These are phyloP conservation scores for Colletotrichum musae DNA, from an alignment of 2,329 filamentous ascomycete species.

Conservation along the genomic window DNA sequence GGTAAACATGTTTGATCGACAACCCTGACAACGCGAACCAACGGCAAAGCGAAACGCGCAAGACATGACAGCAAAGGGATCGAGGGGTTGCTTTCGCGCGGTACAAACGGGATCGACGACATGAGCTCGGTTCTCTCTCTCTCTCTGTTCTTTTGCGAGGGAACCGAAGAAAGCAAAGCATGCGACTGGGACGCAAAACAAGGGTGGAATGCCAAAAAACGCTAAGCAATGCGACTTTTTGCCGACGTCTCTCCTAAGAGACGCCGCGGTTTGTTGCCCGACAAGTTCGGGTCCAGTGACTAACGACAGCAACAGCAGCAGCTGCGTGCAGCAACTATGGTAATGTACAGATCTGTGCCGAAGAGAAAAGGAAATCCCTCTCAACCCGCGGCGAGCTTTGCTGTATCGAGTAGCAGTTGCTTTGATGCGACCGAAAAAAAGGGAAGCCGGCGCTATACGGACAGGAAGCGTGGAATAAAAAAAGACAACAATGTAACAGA, in stretches of 20 bases:
- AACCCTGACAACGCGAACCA: conserved; percentile 30
- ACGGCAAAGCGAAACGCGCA: conserved; percentile 37
- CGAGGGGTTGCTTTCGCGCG: conserved; percentile 28
- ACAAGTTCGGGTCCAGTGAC: conserved; percentile 38
- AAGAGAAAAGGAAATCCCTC: conserved; percentile 52
- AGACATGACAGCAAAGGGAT: conserved; percentile 34
- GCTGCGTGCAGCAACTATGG: conserved; percentile 60
- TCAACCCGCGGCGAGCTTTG: conserved; percentile 54
- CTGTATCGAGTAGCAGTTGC: conserved; percentile 54
- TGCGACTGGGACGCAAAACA: conserved; percentile 41
- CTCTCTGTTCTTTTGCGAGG: conserved; percentile 16
- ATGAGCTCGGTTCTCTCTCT: conserved; percentile 11
- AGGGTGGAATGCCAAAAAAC: conserved; percentile 41
- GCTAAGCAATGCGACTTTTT: conserved; percentile 43
- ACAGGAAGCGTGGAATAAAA: conserved; percentile 36
- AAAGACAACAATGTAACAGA: conserved; percentile 48
- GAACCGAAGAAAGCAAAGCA: conserved; percentile 13
- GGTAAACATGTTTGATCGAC: conserved; percentile 41
- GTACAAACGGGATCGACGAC: conserved; percentile 32
- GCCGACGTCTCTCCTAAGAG: conserved; percentile 42
- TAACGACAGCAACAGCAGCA: conserved; percentile 54
- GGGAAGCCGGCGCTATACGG: conserved; percentile 39
- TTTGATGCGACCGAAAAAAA: conserved; percentile 52
- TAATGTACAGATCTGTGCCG: conserved; percentile 70
- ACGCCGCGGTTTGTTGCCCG: conserved; percentile 33